These are phyloP conservation scores for Domatiomyces catenatus DNA, from an alignment of 2,329 filamentous ascomycete genomes.

Conservation along the genomic window DNA sequence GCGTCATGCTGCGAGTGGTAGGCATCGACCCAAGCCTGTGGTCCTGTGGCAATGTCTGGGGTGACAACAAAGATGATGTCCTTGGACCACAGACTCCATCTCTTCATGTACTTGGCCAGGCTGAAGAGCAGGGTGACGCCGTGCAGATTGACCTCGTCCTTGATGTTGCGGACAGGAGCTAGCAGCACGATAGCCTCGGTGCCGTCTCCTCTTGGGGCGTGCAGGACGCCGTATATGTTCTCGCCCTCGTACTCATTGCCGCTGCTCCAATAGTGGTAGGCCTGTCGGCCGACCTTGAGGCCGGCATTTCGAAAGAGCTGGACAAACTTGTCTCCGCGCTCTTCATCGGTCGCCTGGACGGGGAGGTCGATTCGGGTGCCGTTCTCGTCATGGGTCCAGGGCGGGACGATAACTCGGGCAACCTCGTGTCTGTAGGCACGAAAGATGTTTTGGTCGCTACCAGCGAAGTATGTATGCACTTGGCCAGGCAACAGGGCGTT, in stretches of 20 bases:
- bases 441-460: slow-evolving; percentile 90
- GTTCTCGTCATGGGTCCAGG: slow-evolving; percentile 3
- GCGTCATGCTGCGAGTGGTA: slow-evolving; percentile 82
- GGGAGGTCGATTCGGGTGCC: slow-evolving; percentile 30
- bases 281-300: slow-evolving; percentile 74
- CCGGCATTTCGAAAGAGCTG: slow-evolving; percentile 63
- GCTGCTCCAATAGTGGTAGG: slow-evolving; percentile 69
- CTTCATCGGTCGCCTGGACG: slow-evolving; percentile 4
- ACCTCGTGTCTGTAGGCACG: slow-evolving; percentile 79
- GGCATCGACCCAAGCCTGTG: slow-evolving; percentile 93
- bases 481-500: slow-evolving; percentile 91
- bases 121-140: slow-evolving; percentile 77
- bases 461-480: slow-evolving; percentile 93
- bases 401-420: slow-evolving; percentile 28
- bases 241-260: slow-evolving; percentile 61
- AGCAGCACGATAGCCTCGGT: slow-evolving; percentile 93
- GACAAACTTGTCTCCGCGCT: slow-evolving; percentile 46
- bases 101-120: slow-evolving; percentile 84
- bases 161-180: slow-evolving; percentile 72
- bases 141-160: slow-evolving; percentile 64
- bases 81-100: slow-evolving; percentile 97
- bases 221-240: slow-evolving; percentile 86
- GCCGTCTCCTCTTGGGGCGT: slow-evolving; percentile 85
- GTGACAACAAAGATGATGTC: slow-evolving; percentile 89
- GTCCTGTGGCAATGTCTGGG: slow-evolving; percentile 74